phyloP scores from a whole-genome alignment of 1,139 yeast genomes.

The Magnusiomyces fungicola region DNA sequence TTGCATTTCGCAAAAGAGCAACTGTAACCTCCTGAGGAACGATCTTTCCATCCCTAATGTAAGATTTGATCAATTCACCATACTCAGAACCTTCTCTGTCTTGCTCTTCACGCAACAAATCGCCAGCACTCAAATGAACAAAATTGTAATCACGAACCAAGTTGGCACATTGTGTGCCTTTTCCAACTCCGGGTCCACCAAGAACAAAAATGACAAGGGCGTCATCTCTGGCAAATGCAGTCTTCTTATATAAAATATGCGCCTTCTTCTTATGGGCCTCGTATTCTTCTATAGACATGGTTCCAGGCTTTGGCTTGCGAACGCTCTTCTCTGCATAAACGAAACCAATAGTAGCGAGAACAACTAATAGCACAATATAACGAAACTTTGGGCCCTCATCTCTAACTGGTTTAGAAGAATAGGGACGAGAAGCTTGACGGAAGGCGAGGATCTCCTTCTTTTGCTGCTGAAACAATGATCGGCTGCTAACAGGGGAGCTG shows the following conservation, averaged over 20 bases:
- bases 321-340: constrained; percentile 46
- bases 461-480: too few relatives aligned
- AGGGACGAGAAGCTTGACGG: too few relatives aligned
- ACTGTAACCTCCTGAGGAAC: constrained; percentile 96
- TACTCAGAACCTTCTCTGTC: constrained; percentile 70
- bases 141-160: constrained; percentile 75
- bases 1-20: constrained; percentile 74
- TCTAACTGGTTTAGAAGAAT: constrained; percentile 6
- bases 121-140: constrained; percentile 91
- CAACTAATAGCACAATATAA: constrained; percentile 28
- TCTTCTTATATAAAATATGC: constrained; percentile 19
- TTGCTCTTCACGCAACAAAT: constrained; percentile 87
- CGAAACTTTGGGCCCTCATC: constrained; percentile 29
- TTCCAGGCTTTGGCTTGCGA: constrained; percentile 44
- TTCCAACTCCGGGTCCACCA: constrained; percentile 83
- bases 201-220: constrained; percentile 80
- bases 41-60: constrained; percentile 79
- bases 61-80: constrained; percentile 77
- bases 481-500: not conserved
- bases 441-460: too few relatives aligned
- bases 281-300: constrained; percentile 56
- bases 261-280: constrained; percentile 34
- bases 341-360: constrained; percentile 40
- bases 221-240: constrained; percentile 53
- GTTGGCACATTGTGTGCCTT: constrained; percentile 91